These are phyloP conservation scores for Wickerhamomyces subpelliculosus DNA, from an alignment of 805 yeast species.

Conservation along the genomic window DNA sequence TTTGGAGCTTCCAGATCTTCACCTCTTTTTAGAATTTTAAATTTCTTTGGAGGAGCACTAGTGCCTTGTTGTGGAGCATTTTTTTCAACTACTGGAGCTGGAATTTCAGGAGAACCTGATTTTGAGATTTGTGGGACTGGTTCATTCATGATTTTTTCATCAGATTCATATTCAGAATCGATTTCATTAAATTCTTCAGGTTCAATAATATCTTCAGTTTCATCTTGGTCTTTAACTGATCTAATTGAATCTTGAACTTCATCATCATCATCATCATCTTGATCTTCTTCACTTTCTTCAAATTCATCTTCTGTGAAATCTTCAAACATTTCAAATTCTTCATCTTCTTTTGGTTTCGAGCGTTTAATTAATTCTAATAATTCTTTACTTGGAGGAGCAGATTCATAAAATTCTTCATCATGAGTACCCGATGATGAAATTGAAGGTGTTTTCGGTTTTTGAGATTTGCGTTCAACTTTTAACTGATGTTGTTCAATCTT, in stretches of 20 bases:
- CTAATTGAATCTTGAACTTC: neutral
- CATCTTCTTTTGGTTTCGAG: slow-evolving; percentile 8
- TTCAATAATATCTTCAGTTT: slow-evolving; percentile 1
- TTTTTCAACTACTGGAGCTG: neutral
- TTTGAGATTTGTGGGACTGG: slow-evolving; percentile 10
- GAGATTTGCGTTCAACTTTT: too few relatives aligned
- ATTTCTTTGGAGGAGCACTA: slow-evolving; percentile 18
- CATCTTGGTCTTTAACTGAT: neutral
- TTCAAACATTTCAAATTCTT: slow-evolving; percentile 17
- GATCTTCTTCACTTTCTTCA: slow-evolving; percentile 4
- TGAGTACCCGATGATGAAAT: neutral
- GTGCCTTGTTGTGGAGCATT: neutral
- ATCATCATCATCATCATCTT: slow-evolving; percentile 1
- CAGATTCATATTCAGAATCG: slow-evolving; percentile 15
- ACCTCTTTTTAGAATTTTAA: slow-evolving; percentile 30
- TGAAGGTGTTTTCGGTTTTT: too few relatives aligned
- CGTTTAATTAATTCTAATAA: slow-evolving; percentile 15
- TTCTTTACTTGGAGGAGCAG: slow-evolving; percentile 18
- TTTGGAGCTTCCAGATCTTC: slow-evolving; percentile 17
- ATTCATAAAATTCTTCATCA: slow-evolving; percentile 1
- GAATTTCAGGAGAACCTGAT: slow-evolving; percentile 8
- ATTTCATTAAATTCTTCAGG: slow-evolving; percentile 21
- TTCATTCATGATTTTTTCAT: slow-evolving; percentile 11
- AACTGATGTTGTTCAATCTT: neutral
- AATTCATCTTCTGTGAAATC: slow-evolving; percentile 17